These are phyloP conservation scores for Pouteria campechiana DNA, from an alignment of 179 eudicot genomes.

Conservation along the genomic window DNA sequence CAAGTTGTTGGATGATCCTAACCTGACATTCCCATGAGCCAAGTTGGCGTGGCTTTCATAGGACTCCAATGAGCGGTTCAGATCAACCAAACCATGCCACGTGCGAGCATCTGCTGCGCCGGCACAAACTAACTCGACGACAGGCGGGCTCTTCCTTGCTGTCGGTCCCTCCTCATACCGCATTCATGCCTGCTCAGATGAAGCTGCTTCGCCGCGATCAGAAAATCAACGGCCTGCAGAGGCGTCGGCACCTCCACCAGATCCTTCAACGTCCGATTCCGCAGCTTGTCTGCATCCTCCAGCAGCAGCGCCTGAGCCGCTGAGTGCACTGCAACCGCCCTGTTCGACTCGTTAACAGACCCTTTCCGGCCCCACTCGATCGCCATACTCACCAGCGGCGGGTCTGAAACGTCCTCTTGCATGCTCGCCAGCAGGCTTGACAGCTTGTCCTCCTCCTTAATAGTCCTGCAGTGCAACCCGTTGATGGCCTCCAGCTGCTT, in stretches of 20 bases:
- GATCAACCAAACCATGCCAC: no score
- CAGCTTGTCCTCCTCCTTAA: constrained; percentile 10
- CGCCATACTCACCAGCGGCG: constrained; percentile 8
- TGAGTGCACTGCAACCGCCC: neutral
- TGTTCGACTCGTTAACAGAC: constrained; percentile 2
- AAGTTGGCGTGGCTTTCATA: no score
- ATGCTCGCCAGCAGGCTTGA: constrained; percentile 5
- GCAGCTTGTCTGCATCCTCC: constrained; percentile 7
- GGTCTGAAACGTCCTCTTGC: constrained; percentile 17
- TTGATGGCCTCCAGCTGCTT: constrained; percentile 4
- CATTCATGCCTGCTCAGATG: constrained; percentile 10
- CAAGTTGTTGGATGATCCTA: no score
- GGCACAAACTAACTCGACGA: no score
- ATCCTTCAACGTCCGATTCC: constrained; percentile 13
- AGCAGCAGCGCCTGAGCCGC: neutral
- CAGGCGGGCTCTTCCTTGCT: constrained; percentile 8
- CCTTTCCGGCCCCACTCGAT: neutral
- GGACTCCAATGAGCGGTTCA: no score
- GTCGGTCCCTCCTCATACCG: constrained; percentile 11
- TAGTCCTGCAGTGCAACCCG: constrained; percentile 6
- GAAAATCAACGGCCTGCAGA: constrained; percentile 14
- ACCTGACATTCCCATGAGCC: no score
- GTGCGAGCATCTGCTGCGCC: no score
- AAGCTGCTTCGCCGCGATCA: constrained; percentile 15
- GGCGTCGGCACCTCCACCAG: constrained; percentile 9